phyloP scores from a whole-genome alignment of 352 stramenopile genomes.

The Thalassiosira delicatula region DNA sequence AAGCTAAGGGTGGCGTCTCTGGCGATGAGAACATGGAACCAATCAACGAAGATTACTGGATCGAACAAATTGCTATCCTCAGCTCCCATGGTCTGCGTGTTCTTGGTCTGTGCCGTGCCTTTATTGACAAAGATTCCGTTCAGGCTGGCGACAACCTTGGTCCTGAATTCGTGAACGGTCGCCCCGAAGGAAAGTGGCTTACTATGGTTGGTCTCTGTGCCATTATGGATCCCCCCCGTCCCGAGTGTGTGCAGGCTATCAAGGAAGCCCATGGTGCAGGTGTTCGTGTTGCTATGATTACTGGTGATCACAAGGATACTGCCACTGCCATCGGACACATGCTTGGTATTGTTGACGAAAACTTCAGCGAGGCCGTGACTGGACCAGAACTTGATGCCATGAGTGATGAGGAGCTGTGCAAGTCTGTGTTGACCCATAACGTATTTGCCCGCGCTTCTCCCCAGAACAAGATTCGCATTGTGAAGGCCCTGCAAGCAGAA shows the following conservation, averaged over 20 bases:
- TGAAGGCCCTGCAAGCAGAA: constrained; percentile 91
- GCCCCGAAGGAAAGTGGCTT: constrained; percentile 79
- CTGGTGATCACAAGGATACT: constrained; percentile 97
- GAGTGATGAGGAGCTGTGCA: constrained; percentile 88
- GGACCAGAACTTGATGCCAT: neutral
- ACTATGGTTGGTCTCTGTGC: constrained; percentile 97
- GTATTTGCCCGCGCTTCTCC: constrained; percentile 98
- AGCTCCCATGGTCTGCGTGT: constrained; percentile 81
- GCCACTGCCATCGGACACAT: constrained; percentile 96
- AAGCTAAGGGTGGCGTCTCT: constrained; percentile 83
- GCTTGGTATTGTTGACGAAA: constrained; percentile 96
- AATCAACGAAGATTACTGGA: constrained; percentile 70
- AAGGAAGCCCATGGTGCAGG: constrained; percentile 92
- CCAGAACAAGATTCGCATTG: constrained; percentile 96
- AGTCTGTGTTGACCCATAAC: constrained; percentile 84
- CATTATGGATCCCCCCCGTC: constrained; percentile 97
- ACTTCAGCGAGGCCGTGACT: constrained; percentile 92
- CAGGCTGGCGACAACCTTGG: constrained; percentile 87
- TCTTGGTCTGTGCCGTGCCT: constrained; percentile 76
- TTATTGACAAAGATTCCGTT: constrained; percentile 87
- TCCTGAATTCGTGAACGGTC: constrained; percentile 85
- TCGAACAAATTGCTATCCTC: constrained; percentile 79
- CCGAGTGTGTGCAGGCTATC: constrained; percentile 96
- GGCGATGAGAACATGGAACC: constrained; percentile 79
- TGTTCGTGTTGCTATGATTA: constrained; percentile 99